phyloP scores from a whole-genome alignment of 306 rosid genomes.

The Cucurbita argyrosperma region DNA sequence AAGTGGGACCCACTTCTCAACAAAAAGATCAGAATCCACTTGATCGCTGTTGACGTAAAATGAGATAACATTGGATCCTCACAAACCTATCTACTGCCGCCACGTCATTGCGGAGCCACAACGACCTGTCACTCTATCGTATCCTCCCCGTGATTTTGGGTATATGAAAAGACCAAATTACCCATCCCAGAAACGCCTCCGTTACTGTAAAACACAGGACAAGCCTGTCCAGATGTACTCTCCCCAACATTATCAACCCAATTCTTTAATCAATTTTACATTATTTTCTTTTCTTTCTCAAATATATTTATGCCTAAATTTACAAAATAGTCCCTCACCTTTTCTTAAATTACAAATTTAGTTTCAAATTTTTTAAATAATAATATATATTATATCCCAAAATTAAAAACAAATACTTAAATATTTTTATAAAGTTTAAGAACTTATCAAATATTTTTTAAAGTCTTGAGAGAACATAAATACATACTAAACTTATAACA shows the following conservation, averaged over 20 bases:
- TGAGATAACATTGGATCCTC: constrained; percentile 4
- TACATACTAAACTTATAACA: too few species aligned
- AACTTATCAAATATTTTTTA: too few species aligned
- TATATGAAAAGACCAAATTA: background rate
- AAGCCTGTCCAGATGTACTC: background rate
- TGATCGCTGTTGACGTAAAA: background rate
- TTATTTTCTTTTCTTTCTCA: background rate
- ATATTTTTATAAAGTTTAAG: too few species aligned
- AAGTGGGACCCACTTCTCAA: background rate
- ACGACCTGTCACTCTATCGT: background rate
- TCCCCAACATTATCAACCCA: background rate
- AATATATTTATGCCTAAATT: too few species aligned
- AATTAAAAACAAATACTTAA: too few species aligned
- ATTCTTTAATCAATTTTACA: background rate
- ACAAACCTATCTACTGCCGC: background rate
- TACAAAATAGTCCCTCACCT: too few species aligned
- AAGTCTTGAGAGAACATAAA: too few species aligned
- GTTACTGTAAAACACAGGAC: background rate
- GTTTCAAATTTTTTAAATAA: too few species aligned
- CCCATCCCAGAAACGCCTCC: background rate
- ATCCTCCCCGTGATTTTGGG: background rate
- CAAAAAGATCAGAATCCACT: background rate
- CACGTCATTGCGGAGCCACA: background rate
- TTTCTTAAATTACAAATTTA: too few species aligned
- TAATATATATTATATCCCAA: too few species aligned